These are phyloP conservation scores for Planoprotostelium fungivorum DNA, from an alignment of 78 protist genomes.

Conservation along the genomic window DNA sequence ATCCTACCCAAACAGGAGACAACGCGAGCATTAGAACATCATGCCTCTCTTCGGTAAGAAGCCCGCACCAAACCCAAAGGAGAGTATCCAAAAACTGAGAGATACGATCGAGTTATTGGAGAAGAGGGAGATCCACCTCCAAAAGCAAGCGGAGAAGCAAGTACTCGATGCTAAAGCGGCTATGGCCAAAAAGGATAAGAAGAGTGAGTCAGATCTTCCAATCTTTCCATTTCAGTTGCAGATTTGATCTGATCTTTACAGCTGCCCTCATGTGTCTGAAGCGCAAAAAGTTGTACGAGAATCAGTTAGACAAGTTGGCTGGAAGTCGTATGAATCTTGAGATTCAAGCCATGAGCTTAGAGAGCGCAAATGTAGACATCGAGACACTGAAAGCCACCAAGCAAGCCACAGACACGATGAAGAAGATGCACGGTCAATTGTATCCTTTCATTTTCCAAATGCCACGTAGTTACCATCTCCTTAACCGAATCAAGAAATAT, in stretches of 20 bases:
- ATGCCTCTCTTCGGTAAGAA: not conserved
- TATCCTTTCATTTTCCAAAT: no score
- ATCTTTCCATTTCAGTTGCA: not conserved
- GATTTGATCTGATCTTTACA: not conserved
- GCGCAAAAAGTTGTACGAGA: not conserved
- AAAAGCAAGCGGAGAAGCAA: not conserved
- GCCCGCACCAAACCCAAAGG: not conserved
- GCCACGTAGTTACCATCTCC: not conserved
- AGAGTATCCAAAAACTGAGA: not conserved
- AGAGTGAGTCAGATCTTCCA: not conserved
- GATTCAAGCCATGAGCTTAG: not conserved
- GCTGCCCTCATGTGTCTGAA: not conserved
- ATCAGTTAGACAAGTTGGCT: not conserved
- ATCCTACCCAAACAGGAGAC: no score
- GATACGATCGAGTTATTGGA: not conserved
- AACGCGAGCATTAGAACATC: no score
- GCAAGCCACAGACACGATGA: not conserved
- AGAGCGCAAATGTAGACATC: not conserved
- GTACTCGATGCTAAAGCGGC: not conserved
- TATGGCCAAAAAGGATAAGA: not conserved
- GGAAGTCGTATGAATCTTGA: not conserved
- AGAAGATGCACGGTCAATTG: not conserved
- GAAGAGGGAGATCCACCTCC: not conserved
- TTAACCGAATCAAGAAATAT: not conserved
- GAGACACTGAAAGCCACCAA: not conserved